phyloP scores from a whole-genome alignment of 176 grass and related monocot genomes.

The Alopecurus myosuroides region DNA sequence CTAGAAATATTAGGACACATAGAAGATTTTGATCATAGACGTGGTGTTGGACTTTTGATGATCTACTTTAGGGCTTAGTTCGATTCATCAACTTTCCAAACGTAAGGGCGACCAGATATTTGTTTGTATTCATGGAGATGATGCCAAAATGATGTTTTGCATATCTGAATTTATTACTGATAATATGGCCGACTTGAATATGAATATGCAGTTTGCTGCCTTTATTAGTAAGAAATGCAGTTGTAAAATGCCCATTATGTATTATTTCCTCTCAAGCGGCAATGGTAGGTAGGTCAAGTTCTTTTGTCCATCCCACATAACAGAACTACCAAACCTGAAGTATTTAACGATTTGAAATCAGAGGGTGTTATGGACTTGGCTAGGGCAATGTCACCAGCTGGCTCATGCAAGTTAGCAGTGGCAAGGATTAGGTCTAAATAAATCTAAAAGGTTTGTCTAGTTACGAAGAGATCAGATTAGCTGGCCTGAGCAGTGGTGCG shows the following conservation, averaged over 20 bases:
- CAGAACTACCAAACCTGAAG: not conserved
- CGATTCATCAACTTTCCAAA: not conserved
- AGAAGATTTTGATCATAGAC: not conserved
- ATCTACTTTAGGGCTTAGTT: not conserved
- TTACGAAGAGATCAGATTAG: not conserved
- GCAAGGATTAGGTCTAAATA: not conserved
- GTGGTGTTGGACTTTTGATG: not conserved
- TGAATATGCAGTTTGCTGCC: not conserved
- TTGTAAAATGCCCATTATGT: not conserved
- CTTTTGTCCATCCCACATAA: not conserved
- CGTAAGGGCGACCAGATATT: not conserved
- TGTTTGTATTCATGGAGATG: not conserved
- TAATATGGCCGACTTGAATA: not conserved
- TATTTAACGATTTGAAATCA: not conserved
- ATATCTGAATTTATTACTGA: not conserved
- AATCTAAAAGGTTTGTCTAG: not conserved
- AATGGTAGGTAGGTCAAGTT: not conserved
- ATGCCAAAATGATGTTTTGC: not conserved
- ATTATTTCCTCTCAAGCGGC: not conserved
- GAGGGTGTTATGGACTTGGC: not conserved
- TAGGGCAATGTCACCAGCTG: not conserved
- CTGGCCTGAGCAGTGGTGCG: not conserved
- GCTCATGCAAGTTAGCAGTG: not conserved
- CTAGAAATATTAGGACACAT: not conserved
- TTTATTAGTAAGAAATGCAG: not conserved